Evolutionary conservation across 2,329 filamentous ascomycete species (phyloP), one percentile per base, ranked within the genome.

Genomic region (Orbilia oligospora): DNA sequence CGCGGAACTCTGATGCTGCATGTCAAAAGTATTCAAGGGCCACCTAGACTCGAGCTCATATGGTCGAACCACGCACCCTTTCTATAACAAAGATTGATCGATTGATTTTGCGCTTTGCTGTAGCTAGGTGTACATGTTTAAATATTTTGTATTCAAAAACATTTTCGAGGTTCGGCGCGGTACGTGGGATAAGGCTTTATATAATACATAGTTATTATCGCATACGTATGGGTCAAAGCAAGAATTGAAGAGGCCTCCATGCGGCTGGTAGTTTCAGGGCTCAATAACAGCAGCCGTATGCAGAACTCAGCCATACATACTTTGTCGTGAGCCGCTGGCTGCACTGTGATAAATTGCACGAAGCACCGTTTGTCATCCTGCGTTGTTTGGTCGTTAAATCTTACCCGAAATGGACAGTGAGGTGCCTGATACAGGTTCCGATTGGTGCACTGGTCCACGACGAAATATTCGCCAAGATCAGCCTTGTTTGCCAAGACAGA

Each of bases 361-460:
- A 6, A 36, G 33, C 33, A 36, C 46, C n/a, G 46, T 48, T 20
- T 48, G 46, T 48, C 8, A 14, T 5, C 48, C 20, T 51, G 48
- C 20, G 48, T 51, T 51, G 48, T 51, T 49, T n/a, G 48, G 48
- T 51, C 48, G 48, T 51, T 51, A 14, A 3, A 16, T 24, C 14
- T 51, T 51, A 51, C 48, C 48, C 20, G 22, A 51, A 51, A 24
- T 27, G 22, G 48, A n/a, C 10, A 24, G 20, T 20, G 5, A 9
- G 9, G 8, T n/a, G 38, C 2, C 38, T 16, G 12, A 41, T 41
- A 14, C 3, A 14, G 5, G 5, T 14, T 5, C 38, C 12, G 10
- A 41, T 41, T 16, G 38, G 38, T 3, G 33, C 46, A 22, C n/a
- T n/a, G n/a, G n/a, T n/a, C n/a, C n/a, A 10, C 20, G 44, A 48